Base-by-base conservation (phyloP, 2,329 filamentous ascomycete genomes). In the Lecanicillium sp. region DNA sequence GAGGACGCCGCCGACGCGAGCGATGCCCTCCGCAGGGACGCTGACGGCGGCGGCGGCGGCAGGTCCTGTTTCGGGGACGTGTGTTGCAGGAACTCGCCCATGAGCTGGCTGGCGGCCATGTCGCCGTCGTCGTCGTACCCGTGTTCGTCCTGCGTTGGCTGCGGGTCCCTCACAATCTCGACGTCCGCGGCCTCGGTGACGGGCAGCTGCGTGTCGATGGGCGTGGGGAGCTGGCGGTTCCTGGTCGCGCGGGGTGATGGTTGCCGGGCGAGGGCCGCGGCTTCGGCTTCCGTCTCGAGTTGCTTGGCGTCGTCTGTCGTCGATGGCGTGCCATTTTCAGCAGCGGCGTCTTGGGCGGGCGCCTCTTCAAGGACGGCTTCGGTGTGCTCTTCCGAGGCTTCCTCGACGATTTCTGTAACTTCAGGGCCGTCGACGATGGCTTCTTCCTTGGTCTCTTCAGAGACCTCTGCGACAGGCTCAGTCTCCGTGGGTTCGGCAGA, bases 11-110 rank as follows among this genome's bases (percentile, higher is more conserved):
- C n/a, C n/a, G n/a, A n/a, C n/a, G n/a, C n/a, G n/a, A n/a, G n/a
- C n/a, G n/a, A n/a, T 35, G n/a, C 32, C 19, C 14, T 12, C 32
- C 19, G 32, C 32, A 12, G 32, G 9, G 30, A 11, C n/a, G 30
- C 29, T 14, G 14, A 17, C n/a, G 45, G 37, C 17, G 20, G 29
- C 4, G 39, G 26, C 5, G 40, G 35, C 14, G 27, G 39, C 8
- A 8, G 33, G 20, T 36, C 41, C 21, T 41, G 53, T 20, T 43
- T 39, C 2, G 60, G 58, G 44, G 59, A 58, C 1, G 30, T 19
- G 24, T 58, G 56, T 37, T 62, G 59, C 26, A 60, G 42, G 24
- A 58, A 58, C 50, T 62, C 60, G 24, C 54, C 52, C 56, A 62
- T 62, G 47, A 62, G 60, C 49, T 59, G 54, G 24, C 60, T 55